Percentiles rank a stretch among this genome's conserved stretches.
Evolutionary conservation across 2,329 filamentous ascomycete genomes (phyloP).

Genomic region (Dactylellina parvicollis): DNA sequence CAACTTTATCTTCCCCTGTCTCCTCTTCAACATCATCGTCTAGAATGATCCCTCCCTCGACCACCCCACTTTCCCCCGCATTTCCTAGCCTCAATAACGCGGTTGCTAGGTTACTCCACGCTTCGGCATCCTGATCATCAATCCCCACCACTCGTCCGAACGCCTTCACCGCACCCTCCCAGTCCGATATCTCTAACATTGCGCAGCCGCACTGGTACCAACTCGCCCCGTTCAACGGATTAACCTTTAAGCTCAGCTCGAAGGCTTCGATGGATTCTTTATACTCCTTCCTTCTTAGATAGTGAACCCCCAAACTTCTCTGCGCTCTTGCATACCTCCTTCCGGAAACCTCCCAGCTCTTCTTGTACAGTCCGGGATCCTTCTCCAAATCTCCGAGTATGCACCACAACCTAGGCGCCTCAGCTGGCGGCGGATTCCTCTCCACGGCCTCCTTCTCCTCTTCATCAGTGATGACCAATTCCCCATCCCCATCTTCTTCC

Average conservation of each 20-base stretch:
- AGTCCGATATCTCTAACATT: slow-evolving; percentile 78
- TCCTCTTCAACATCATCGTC: slow-evolving; percentile 58
- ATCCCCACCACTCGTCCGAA: slow-evolving; percentile 84
- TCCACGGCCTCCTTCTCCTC: slow-evolving; percentile 68
- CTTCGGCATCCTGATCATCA: slow-evolving; percentile 88
- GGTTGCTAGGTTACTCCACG: slow-evolving; percentile 93
- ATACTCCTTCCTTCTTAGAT: slow-evolving; percentile 74
- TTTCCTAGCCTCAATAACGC: slow-evolving; percentile 73
- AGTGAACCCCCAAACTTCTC: slow-evolving; percentile 82
- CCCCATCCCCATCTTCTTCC: slow-evolving; percentile 67
- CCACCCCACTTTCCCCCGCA: slow-evolving; percentile 58
- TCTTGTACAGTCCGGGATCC: slow-evolving; percentile 78
- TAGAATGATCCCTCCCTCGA: slow-evolving; percentile 56
- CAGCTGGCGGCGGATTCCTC: slow-evolving; percentile 75
- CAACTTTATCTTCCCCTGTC: slow-evolving; percentile 57
- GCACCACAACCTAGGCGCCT: slow-evolving; percentile 88
- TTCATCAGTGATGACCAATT: slow-evolving; percentile 65
- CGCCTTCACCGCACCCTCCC: slow-evolving; percentile 80
- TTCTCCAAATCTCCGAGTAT: slow-evolving; percentile 90
- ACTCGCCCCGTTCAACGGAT: slow-evolving; percentile 80
- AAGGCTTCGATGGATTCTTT: slow-evolving; percentile 80
- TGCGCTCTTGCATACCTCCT: slow-evolving; percentile 86
- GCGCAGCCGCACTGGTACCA: slow-evolving; percentile 95
- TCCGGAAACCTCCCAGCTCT: slow-evolving; percentile 86
- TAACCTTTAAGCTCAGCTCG: slow-evolving; percentile 77